Conservation (phyloP, 805 yeast species). For the Yarrowia keelungensis region DNA sequence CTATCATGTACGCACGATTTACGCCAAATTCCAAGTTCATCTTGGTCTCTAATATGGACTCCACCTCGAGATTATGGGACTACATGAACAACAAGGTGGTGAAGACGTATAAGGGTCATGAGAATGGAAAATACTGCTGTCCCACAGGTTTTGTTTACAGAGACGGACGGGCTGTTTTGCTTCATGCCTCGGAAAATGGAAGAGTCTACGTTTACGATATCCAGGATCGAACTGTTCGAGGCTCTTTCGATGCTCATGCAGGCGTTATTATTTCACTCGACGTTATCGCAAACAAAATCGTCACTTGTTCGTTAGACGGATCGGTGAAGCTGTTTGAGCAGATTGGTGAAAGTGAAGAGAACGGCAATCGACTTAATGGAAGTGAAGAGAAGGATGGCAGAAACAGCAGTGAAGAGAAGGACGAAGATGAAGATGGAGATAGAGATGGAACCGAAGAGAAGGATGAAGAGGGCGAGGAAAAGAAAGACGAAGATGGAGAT, state of each 20-base stretch:
- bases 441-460: not conserved
- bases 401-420: constrained; percentile 2
- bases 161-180: constrained; percentile 45
- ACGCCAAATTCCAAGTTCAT: constrained; percentile 83
- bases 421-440: not conserved
- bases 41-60: constrained; percentile 81
- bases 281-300: not conserved
- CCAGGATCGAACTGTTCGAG: constrained; percentile 60
- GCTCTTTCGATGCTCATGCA: constrained; percentile 17
- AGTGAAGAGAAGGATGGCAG: not conserved
- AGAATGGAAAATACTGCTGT: constrained; percentile 59
- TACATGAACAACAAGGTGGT: constrained; percentile 80
- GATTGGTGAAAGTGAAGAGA: not conserved
- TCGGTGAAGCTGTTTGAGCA: constrained; percentile 11
- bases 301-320: constrained; percentile 32
- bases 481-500: not conserved
- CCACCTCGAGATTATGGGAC: constrained; percentile 82
- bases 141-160: constrained; percentile 59
- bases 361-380: not conserved
- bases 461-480: not conserved
- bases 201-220: constrained; percentile 70
- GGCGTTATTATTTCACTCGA: constrained; percentile 15
- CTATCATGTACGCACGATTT: constrained; percentile 74
- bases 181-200: constrained; percentile 67
- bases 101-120: constrained; percentile 61